Conservation (phyloP, 2,329 filamentous ascomycete species). For the Fonsecaea multimorphosa region DNA sequence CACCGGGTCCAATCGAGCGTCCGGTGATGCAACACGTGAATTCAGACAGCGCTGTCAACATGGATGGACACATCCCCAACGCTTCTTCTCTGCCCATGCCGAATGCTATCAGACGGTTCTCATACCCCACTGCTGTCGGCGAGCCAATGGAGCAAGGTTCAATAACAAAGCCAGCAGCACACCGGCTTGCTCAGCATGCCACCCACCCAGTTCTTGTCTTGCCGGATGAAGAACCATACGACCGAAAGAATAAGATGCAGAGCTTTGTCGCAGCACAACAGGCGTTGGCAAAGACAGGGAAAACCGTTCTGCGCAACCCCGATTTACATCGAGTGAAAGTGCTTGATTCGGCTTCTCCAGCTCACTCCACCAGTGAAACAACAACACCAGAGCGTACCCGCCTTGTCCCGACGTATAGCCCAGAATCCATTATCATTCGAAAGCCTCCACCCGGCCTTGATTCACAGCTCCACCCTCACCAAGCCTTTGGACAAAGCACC, state of each 20-base stretch:
- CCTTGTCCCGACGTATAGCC: neutral
- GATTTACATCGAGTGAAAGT: constrained; percentile 30
- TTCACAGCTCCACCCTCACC: neutral
- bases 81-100: neutral
- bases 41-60: constrained; percentile 17
- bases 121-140: constrained; percentile 13
- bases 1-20: constrained; percentile 8
- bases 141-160: neutral
- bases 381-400: constrained; percentile 13
- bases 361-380: constrained; percentile 2
- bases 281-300: constrained; percentile 37
- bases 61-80: neutral
- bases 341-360: constrained; percentile 12
- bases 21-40: constrained; percentile 18
- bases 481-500: neutral
- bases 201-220: neutral
- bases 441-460: constrained; percentile 28
- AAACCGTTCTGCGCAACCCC: constrained; percentile 38
- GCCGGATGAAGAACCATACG: constrained; percentile 32
- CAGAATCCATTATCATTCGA: constrained; percentile 8
- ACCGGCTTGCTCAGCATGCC: neutral
- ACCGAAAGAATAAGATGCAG: constrained; percentile 38
- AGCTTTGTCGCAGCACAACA: constrained; percentile 37
- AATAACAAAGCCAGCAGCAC: neutral
- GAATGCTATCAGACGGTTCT: constrained; percentile 12